Conservation (phyloP, 2,329 filamentous ascomycete genomes). For the Uncinocarpus reesii region DNA sequence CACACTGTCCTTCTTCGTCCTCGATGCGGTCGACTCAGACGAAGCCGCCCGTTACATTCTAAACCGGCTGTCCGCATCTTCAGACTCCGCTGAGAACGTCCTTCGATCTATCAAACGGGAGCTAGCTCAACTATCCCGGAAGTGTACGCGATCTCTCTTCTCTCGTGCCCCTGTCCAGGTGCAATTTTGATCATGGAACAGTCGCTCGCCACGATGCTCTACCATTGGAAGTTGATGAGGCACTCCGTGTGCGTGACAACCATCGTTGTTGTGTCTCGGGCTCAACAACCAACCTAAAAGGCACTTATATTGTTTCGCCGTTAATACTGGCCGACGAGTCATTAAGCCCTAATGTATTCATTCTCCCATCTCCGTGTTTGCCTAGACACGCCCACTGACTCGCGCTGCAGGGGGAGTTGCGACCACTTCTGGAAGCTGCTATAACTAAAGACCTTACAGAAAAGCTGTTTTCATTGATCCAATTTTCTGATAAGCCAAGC, state of each 20-base stretch:
- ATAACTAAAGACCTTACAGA: background rate
- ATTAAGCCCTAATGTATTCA: no score
- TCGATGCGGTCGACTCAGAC: slow-evolving; percentile 2
- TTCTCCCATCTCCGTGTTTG: background rate
- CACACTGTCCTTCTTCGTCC: background rate
- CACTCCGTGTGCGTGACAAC: no score
- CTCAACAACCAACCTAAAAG: no score
- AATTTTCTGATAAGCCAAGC: slow-evolving; percentile 1
- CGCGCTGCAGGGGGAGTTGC: no score
- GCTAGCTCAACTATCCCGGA: background rate
- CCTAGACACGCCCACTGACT: background rate
- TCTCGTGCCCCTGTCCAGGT: no score
- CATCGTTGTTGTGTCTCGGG: no score
- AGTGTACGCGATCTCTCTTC: slow-evolving; percentile 2
- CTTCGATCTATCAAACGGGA: background rate
- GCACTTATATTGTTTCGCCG: no score
- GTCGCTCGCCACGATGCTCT: no score
- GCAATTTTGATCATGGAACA: no score
- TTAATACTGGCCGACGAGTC: no score
- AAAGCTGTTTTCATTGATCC: no score
- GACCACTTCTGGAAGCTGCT: background rate
- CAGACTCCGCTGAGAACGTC: background rate
- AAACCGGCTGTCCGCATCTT: background rate
- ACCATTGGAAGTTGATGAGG: no score
- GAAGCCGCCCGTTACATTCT: background rate